Conservation (phyloP, 371 early-diverging fungal species). For the Mortierella polycephala region DNA sequence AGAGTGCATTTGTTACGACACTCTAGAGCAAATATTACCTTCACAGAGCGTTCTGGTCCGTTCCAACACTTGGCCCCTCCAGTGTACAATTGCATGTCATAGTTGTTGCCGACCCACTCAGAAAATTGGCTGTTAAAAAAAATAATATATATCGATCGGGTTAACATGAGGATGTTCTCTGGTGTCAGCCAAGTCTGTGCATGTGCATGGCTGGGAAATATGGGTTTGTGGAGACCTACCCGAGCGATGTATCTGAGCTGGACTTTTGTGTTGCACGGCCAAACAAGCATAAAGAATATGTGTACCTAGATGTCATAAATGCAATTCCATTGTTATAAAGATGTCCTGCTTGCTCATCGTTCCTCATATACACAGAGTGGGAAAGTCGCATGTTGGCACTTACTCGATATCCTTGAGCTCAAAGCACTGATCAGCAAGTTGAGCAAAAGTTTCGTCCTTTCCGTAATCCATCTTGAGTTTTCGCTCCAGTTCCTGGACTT, state of each 20-base stretch:
- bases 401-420: slow-evolving; percentile 76
- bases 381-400: neutral
- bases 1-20: neutral
- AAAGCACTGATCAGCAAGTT: slow-evolving; percentile 75
- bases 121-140: slow-evolving; percentile 47
- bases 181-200: neutral
- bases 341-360: too few species aligned
- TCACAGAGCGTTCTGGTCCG: slow-evolving; percentile 84
- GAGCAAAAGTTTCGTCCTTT: slow-evolving; percentile 65
- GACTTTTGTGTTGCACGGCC: slow-evolving; percentile 79
- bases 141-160: slow-evolving; percentile 28
- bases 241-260: slow-evolving; percentile 68
- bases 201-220: neutral
- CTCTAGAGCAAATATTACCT: slow-evolving; percentile 33
- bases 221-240: slow-evolving; percentile 56
- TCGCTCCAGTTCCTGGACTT: slow-evolving; percentile 54
- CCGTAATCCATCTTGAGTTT: slow-evolving; percentile 73
- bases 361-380: too few species aligned
- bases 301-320: slow-evolving; percentile 51
- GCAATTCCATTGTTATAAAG: neutral
- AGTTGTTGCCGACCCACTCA: slow-evolving; percentile 54
- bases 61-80: slow-evolving; percentile 92
- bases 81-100: slow-evolving; percentile 69
- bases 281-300: slow-evolving; percentile 85
- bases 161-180: neutral